A percentile compares a stretch with the other conserved stretches of the same genome.
phyloP scores from a whole-genome alignment of 2,329 filamentous ascomycete species.

The Colletotrichum musicola region DNA sequence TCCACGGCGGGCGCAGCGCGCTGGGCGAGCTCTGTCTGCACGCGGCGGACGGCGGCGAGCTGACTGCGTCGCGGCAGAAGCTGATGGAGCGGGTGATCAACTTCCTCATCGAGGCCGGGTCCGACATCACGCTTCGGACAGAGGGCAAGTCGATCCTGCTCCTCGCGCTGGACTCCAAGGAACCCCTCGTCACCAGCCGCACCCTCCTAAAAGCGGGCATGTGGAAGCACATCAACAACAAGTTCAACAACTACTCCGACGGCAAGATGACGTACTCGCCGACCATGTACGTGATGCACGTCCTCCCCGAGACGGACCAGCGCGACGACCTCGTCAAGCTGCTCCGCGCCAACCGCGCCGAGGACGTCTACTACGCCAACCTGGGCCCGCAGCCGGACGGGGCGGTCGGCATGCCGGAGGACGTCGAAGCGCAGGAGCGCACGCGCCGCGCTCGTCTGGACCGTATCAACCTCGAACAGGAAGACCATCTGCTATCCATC shows the following conservation, averaged over 20 bases:
- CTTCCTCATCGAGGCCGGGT: conserved; percentile 67
- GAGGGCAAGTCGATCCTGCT: conserved; percentile 71
- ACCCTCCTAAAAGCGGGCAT: conserved; percentile 72
- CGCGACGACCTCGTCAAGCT: conserved; percentile 60
- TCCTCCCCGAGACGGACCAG: conserved; percentile 55
- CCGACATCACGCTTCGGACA: conserved; percentile 67
- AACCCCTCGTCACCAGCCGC: conserved; percentile 67
- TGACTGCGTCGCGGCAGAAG: conserved; percentile 62
- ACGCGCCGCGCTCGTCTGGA: conserved; percentile 61
- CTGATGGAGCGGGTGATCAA: conserved; percentile 69
- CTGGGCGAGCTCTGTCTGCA: conserved; percentile 74
- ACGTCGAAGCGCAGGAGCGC: conserved; percentile 63
- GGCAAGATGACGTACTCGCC: conserved; percentile 72
- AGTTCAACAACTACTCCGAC: conserved; percentile 67
- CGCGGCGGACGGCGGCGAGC: conserved; percentile 59
- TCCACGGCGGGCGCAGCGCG: conserved; percentile 73
- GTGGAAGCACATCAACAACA: conserved; percentile 74
- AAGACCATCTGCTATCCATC: conserved; percentile 63
- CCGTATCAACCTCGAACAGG: conserved; percentile 59
- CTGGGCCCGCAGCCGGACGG: conserved; percentile 66
- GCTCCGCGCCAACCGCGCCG: conserved; percentile 64
- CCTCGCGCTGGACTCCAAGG: conserved; percentile 69
- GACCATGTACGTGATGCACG: conserved; percentile 69
- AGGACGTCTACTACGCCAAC: conserved; percentile 67
- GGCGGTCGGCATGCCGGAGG: conserved; percentile 64